A percentile compares a stretch with the other conserved stretches of the same genome.
Conservation (phyloP, 345 rosid species). For the Corchorus olitorius region DNA sequence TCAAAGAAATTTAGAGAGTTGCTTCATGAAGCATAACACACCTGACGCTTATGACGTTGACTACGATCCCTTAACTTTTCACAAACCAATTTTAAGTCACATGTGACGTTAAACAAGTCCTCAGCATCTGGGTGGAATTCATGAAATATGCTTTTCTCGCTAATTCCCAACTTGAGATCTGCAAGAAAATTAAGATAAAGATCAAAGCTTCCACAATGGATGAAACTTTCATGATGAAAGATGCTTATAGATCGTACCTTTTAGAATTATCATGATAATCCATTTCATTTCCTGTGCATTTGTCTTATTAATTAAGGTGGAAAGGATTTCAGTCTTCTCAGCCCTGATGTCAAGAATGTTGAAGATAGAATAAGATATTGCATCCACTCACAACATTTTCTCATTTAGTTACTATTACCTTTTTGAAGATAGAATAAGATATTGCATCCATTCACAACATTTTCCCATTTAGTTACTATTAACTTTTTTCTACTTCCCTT, state of each 20-base stretch:
- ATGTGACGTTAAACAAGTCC: conserved; percentile 93
- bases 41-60: conserved; percentile 96
- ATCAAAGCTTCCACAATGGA: conserved; percentile 10
- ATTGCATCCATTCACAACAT: not conserved
- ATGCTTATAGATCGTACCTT: conserved; percentile 46
- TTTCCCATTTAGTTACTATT: not conserved
- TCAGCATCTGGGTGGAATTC: conserved; percentile 99
- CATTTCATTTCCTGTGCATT: conserved; percentile 98
- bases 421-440: not conserved
- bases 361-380: not conserved
- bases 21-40: conserved; percentile 23
- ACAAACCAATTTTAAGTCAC: conserved; percentile 94
- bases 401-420: not conserved
- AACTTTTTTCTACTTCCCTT: not conserved
- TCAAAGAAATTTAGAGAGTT: not conserved
- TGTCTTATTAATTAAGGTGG: conserved; percentile 84
- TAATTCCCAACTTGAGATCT: conserved; percentile 93
- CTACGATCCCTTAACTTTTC: conserved; percentile 55
- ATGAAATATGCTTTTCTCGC: conserved; percentile 90
- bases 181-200: conserved; percentile 27
- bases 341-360: conserved; percentile 41
- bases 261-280: conserved; percentile 88
- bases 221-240: not conserved
- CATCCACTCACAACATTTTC: not conserved
- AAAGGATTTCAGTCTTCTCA: conserved; percentile 65